Conservation (phyloP, 2,329 filamentous ascomycete species). For the Exophiala alcalophila region DNA sequence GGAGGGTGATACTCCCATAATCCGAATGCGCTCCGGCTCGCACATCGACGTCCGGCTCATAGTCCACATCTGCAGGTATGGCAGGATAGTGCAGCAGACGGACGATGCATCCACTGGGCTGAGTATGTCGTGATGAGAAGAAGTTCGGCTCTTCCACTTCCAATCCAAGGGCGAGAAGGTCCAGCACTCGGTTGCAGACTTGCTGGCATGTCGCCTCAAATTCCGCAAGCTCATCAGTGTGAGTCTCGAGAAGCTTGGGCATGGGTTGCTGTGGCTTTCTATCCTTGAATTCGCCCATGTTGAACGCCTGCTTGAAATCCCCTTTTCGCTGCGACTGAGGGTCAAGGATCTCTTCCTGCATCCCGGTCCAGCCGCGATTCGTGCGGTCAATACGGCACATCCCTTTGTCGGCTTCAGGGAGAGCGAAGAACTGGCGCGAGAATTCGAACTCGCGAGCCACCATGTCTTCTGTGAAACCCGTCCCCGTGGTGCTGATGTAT, state of each 20-base stretch:
- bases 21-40: constrained; percentile 61
- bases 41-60: constrained; percentile 60
- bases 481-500: constrained; percentile 74
- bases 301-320: constrained; percentile 94
- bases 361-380: constrained; percentile 84
- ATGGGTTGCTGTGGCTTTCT: constrained; percentile 74
- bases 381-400: constrained; percentile 69
- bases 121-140: constrained; percentile 50
- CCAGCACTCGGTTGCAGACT: constrained; percentile 70
- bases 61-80: constrained; percentile 44
- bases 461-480: constrained; percentile 63
- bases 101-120: constrained; percentile 58
- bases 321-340: constrained; percentile 75
- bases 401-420: constrained; percentile 43
- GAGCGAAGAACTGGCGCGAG: constrained; percentile 49
- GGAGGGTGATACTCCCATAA: constrained; percentile 57
- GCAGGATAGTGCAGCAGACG: constrained; percentile 73
- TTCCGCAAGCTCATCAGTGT: constrained; percentile 59
- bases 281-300: constrained; percentile 74
- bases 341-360: constrained; percentile 86
- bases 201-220: constrained; percentile 71
- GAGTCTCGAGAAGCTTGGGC: constrained; percentile 59
- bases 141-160: constrained; percentile 46
- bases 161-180: constrained; percentile 75
- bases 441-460: constrained; percentile 71